These are phyloP conservation scores for Penicillium sp. DNA, from an alignment of 2,329 filamentous ascomycete species.

Conservation along the genomic window DNA sequence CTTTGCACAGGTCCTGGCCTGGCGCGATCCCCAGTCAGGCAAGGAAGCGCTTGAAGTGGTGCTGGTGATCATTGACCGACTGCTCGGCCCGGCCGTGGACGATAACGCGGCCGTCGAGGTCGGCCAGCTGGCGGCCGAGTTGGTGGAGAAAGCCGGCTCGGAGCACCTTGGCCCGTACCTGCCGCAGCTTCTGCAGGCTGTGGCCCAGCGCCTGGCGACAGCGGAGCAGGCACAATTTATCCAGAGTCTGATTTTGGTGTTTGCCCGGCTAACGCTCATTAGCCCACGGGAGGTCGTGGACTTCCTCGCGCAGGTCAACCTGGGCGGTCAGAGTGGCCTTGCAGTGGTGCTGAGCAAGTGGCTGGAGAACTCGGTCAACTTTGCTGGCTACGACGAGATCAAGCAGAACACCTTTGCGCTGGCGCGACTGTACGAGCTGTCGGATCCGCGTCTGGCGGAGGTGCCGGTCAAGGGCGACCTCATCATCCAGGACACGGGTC, in stretches of 20 bases:
- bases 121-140: slow-evolving; percentile 83
- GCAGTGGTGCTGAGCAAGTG: slow-evolving; percentile 89
- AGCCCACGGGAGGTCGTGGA: slow-evolving; percentile 86
- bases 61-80: slow-evolving; percentile 84
- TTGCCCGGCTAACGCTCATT: slow-evolving; percentile 80
- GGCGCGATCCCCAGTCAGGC: slow-evolving; percentile 70
- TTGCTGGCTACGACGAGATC: slow-evolving; percentile 97
- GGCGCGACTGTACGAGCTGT: slow-evolving; percentile 82
- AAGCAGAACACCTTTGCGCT: slow-evolving; percentile 93
- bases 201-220: slow-evolving; percentile 76
- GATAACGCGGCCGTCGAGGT: slow-evolving; percentile 96
- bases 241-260: slow-evolving; percentile 91
- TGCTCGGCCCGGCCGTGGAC: slow-evolving; percentile 77
- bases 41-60: slow-evolving; percentile 84
- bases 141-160: slow-evolving; percentile 91
- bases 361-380: slow-evolving; percentile 94
- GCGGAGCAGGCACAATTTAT: slow-evolving; percentile 86
- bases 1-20: slow-evolving; percentile 80
- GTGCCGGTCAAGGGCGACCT: slow-evolving; percentile 89
- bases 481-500: slow-evolving; percentile 69
- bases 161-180: slow-evolving; percentile 87
- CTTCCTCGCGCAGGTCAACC: slow-evolving; percentile 79
- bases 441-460: slow-evolving; percentile 72
- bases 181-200: slow-evolving; percentile 79
- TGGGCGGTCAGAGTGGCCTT: slow-evolving; percentile 71